Conservation (phyloP, 179 eudicot species). For the Amaranthus tricolor region DNA sequence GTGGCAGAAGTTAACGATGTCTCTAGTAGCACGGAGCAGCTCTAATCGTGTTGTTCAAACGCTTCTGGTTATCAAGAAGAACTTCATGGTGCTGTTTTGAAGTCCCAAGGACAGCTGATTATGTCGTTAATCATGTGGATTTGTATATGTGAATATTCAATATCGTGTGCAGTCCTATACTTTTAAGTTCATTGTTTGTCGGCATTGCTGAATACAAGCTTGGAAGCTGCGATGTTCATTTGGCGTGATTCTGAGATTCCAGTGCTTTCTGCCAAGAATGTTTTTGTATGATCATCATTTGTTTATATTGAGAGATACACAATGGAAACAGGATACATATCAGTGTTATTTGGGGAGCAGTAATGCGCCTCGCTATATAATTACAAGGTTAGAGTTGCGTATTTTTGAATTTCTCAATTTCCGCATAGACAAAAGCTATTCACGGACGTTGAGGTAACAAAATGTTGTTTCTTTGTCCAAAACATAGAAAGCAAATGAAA, state of each 20-base stretch:
- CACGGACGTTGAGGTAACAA: too few relatives aligned
- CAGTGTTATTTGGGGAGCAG: too few relatives aligned
- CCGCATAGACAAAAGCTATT: too few relatives aligned
- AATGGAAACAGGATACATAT: neutral
- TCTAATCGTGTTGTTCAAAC: neutral
- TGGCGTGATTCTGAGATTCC: neutral
- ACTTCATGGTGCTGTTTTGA: neutral
- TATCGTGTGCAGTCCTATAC: neutral
- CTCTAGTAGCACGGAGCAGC: neutral
- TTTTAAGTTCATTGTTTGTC: neutral
- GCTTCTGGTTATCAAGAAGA: neutral
- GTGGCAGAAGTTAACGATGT: neutral
- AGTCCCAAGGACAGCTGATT: neutral
- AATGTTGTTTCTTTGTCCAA: too few relatives aligned
- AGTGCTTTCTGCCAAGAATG: neutral
- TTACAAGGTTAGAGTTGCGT: too few relatives aligned
- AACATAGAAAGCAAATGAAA: too few relatives aligned
- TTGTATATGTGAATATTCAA: neutral
- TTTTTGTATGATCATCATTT: constrained; percentile 10
- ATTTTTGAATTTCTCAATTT: too few relatives aligned
- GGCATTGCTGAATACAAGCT: neutral
- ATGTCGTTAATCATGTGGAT: constrained; percentile 1
- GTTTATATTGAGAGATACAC: neutral
- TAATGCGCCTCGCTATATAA: too few relatives aligned
- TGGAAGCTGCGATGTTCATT: neutral